Evolutionary conservation across 1,139 yeast species (phyloP), one percentile per base, ranked within the genome.

Genomic region (Taphrina confusa): DNA sequence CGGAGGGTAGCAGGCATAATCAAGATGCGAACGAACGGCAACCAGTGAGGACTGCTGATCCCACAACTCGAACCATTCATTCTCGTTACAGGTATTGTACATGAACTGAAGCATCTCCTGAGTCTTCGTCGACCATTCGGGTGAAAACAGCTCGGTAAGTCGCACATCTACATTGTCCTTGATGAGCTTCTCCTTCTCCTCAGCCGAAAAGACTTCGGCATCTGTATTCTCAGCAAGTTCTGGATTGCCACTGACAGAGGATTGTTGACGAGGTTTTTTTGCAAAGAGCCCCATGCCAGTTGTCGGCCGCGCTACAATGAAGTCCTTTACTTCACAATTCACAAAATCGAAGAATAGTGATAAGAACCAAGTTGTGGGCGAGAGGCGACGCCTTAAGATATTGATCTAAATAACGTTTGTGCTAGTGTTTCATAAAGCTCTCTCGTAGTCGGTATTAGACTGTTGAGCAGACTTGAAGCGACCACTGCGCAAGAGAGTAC

Each of bases 1-100:
- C 1, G 36, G 42, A 8, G 56, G 55, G 18, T 20, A 54, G 27
- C 42, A 22, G 12, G 49, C 63, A 16, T 54, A 52, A 36, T 44
- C 52, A 23, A 37, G 60, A 49, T 46, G 50, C 14, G 61, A 57
- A 12, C 61, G 51, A n/a, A 63, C 49, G 6, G 65, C 64, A 33
- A 63, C 57, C 12, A 47, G 46, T 4, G 63, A 44, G 16, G 55
- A 37, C 20, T 42, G 34, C 2, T 50, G 52, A 8, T 62, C 60
- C 42, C 61, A 58, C 1, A 46, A 47, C 57, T 62, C 65, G 45
- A 63, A 59, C 65, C 65, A 63, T 51, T 62, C 60, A 40, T 58
- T 61, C 46, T 60, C 63, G 47, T 46, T 50, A 27, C 63, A 60
- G 20, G 61, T 34, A 31, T 51, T 63, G 55, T 62, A 62, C 37